These are phyloP conservation scores for Udeniomyces megalosporus DNA, from an alignment of 768 basidiomycete genomes.

Conservation along the genomic window DNA sequence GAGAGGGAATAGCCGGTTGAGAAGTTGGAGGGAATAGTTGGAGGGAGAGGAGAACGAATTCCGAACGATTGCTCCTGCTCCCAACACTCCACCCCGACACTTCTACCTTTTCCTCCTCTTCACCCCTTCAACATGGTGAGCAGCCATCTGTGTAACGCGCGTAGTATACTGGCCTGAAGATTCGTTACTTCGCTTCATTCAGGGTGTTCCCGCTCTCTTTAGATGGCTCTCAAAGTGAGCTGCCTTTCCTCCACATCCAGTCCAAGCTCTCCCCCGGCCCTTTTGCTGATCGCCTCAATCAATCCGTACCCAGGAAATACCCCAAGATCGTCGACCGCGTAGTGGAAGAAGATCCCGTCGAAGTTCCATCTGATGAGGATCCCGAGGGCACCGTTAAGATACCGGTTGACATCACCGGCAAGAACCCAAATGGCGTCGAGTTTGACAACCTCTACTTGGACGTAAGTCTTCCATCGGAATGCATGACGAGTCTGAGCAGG, in stretches of 20 bases:
- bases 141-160: no score
- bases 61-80: no score
- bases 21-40: neutral
- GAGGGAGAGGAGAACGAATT: neutral
- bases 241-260: neutral
- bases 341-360: constrained; percentile 63
- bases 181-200: neutral
- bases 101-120: neutral
- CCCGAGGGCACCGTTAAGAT: constrained; percentile 48
- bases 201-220: constrained; percentile 97
- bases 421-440: constrained; percentile 91
- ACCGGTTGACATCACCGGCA: constrained; percentile 57
- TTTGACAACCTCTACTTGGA: constrained; percentile 75
- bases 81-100: no score
- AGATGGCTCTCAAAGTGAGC: constrained; percentile 74
- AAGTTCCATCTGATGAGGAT: constrained; percentile 29
- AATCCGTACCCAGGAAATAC: constrained; percentile 47
- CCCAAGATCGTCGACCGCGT: constrained; percentile 65
- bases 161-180: no score
- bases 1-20: neutral
- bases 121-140: constrained; percentile 6
- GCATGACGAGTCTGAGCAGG: no score
- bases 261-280: neutral
- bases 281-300: neutral
- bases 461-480: constrained; percentile 8